Evolutionary conservation across 352 stramenopile species (phyloP).

Genomic region (Phytophthora ramorum): DNA sequence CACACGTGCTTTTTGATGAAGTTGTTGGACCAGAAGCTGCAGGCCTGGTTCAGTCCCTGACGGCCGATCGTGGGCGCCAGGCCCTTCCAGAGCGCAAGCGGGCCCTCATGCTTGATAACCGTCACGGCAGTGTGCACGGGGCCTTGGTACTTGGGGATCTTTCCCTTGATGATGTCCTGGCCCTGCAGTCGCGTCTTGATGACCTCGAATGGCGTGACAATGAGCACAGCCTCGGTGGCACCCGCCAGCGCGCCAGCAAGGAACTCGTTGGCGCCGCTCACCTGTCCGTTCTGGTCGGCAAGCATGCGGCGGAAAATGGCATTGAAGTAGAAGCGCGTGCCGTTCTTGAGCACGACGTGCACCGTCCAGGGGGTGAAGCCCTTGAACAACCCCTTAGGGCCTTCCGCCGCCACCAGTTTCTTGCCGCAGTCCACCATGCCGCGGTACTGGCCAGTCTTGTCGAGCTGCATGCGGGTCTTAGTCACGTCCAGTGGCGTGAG

Average conservation of each 20-base stretch:
- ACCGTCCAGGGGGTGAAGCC: slow-evolving; percentile 90
- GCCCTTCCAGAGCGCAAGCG: slow-evolving; percentile 95
- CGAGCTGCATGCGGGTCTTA: slow-evolving; percentile 91
- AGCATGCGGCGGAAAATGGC: slow-evolving; percentile 84
- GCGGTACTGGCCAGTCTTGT: slow-evolving; percentile 87
- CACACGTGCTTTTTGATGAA: slow-evolving; percentile 91
- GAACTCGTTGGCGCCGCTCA: slow-evolving; percentile 84
- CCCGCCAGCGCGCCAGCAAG: slow-evolving; percentile 93
- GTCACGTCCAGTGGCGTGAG: slow-evolving; percentile 89
- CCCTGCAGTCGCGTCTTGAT: slow-evolving; percentile 98
- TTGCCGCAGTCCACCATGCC: slow-evolving; percentile 88
- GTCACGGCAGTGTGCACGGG: slow-evolving; percentile 93
- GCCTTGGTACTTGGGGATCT: slow-evolving; percentile 87
- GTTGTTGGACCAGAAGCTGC: slow-evolving; percentile 98
- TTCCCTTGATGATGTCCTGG: slow-evolving; percentile 88
- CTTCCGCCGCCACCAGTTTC: slow-evolving; percentile 83
- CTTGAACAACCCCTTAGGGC: slow-evolving; percentile 85
- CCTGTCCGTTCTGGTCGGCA: slow-evolving; percentile 79
- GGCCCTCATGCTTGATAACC: slow-evolving; percentile 95
- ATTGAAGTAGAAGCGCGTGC: slow-evolving; percentile 92
- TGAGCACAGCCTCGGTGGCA: slow-evolving; percentile 95
- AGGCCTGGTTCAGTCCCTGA: slow-evolving; percentile 98
- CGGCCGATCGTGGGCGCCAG: slow-evolving; percentile 96
- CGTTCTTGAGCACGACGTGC: slow-evolving; percentile 92
- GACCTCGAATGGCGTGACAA: slow-evolving; percentile 98